Evolutionary conservation across 1,139 yeast species (phyloP), one percentile per base, ranked within the genome.

Genomic region (Blastobotrys petasosporus): DNA sequence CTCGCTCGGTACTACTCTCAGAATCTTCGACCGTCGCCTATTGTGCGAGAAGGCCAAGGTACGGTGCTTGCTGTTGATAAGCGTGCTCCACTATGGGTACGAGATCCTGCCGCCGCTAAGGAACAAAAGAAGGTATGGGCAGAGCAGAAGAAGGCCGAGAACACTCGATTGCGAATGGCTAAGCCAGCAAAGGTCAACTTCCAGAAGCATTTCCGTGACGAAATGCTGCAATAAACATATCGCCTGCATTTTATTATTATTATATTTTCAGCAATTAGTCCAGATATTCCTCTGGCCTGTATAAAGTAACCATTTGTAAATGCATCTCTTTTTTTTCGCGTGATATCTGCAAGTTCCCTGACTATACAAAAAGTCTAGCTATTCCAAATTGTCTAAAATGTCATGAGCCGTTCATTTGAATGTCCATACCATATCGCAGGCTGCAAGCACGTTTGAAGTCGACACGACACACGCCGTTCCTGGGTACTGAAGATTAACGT

Each of bases 21-120:
- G 71, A 81, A 83, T 62, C 68, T 86, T 55, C 80, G 82, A 46
- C 94, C 95, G 1, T 90, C 85, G 51, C 69, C 76, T 49, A 77
- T 77, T 42, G 72, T 83, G 37, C 74, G 82, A 30, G 96, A 88
- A 63, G 97, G 96, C 41, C 96, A 87, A 68, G 94, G 95, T 54
- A 92, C 97, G 0, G 83, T 92, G 28, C 75, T 86, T 61, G 95
- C 97, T 31, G 97, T 96, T 2, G 97, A 90, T 62, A 78, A 90
- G 2, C 79, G 96, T 67, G 76, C 42, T 65, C 71, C 55, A 77
- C 77, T 60, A 75, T 77, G 64, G 65, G 48, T 58, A n/a, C 54
- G 58, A n/a, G 66, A 63, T 37, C 61, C 65, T 16, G 65, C 64
- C 32, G 76, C 76, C 48, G 69, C 79, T 43, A 77, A 80, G 41